Conservation (phyloP, 495 filamentous ascomycete genomes). For the Penicillium parvum region DNA sequence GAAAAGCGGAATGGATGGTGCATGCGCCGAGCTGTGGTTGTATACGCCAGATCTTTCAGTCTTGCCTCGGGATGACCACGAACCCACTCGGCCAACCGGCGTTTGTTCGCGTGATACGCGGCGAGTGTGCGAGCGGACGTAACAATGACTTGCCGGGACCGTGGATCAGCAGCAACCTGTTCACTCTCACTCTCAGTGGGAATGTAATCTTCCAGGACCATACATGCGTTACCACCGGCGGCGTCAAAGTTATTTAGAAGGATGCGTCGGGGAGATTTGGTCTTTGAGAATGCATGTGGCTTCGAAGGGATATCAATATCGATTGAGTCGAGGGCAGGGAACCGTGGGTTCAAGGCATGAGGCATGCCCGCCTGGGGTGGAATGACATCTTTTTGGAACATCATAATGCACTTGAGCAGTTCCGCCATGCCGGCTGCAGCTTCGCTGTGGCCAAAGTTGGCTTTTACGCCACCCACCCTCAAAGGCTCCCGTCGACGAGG, state of each 20-base stretch:
- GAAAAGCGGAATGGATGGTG: conserved; percentile 56
- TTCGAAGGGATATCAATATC: not conserved
- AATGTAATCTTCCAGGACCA: conserved; percentile 27
- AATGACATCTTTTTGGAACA: conserved; percentile 5
- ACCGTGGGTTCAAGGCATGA: conserved; percentile 32
- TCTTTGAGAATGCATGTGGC: not conserved
- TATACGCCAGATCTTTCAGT: conserved; percentile 52
- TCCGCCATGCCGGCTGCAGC: conserved; percentile 27
- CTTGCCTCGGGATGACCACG: conserved; percentile 1
- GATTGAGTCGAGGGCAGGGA: not conserved
- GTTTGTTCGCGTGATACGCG: conserved; percentile 1
- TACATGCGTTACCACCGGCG: conserved; percentile 28
- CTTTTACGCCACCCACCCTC: conserved; percentile 31
- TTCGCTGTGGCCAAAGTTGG: conserved; percentile 41
- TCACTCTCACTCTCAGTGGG: no score
- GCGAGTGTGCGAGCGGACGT: conserved; percentile 14
- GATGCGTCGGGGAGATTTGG: not conserved
- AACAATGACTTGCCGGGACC: conserved; percentile 14
- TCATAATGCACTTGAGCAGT: conserved; percentile 13
- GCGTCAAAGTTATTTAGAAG: conserved; percentile 38
- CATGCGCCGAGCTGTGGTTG: conserved; percentile 65
- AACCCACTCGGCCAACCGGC: not conserved
- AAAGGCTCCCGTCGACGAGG: conserved; percentile 5
- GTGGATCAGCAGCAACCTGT: conserved; percentile 9
- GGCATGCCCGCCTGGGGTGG: conserved; percentile 36